Base-by-base conservation (phyloP, 2,329 filamentous ascomycete species). In the Alternaria gansuensis region DNA sequence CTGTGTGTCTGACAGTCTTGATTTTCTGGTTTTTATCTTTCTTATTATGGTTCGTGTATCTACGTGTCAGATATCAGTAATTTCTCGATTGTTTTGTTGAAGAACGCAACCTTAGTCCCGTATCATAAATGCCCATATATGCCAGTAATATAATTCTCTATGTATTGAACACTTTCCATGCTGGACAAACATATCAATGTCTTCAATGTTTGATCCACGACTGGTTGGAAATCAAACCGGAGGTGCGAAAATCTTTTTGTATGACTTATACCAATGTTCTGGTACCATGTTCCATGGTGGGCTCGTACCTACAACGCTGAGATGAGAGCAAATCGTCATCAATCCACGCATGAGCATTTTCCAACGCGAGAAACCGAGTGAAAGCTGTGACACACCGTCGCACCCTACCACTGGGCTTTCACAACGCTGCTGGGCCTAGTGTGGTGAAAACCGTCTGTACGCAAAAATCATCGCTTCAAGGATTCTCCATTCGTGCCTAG, bases 11-110 rank as follows among this genome's bases (percentile, higher is more conserved):
- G 44, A 48, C 21, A 36, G 21, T 36, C 21, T 34, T 21, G 21
- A 31, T 48, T 21, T 49, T 56, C 45, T 50, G 10, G 36, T 50
- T 33, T 41, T 21, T 59, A 43, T 37, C 7, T 34, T 41, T 14
- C 50, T 34, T 52, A 57, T n/a, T 44, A 31, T 26, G n/a, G 24
- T 36, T 14, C 10, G 3, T 39, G 34, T 39, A 17, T 29, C 6
- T 50, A 39, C 6, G 26, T 21, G 9, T 50, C n/a, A 26, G 26
- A 39, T 37, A 7, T 6, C 36, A 17, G 14, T 11, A 24, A 21
- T 31, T 28, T 24, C 14, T 50, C 6, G 11, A 29, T 23, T 5
- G 13, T 13, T 48, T 34, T 36, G 33, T 34, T n/a, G 7, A 9
- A 10, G 11, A 21, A 17, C 31, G 29, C 29, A 46, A 33, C 44